Percentiles rank a stretch among this genome's conserved stretches.
These are phyloP conservation scores for Psophocarpus tetragonolobus DNA, from an alignment of 306 rosid genomes.

Conservation along the genomic window DNA sequence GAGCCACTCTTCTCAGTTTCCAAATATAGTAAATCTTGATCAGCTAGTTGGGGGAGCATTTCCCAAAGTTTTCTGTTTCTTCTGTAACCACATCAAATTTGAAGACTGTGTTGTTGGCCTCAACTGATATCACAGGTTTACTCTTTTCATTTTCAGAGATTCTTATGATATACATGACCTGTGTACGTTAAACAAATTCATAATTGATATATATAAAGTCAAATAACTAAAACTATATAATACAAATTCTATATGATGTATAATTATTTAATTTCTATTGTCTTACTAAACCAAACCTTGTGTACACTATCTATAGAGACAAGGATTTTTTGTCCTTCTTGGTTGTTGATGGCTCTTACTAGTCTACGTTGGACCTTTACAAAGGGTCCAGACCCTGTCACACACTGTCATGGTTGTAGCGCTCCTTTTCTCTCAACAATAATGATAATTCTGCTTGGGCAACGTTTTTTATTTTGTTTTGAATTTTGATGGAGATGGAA, in stretches of 20 bases:
- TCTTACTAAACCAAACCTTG: neutral
- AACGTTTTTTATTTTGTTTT: neutral
- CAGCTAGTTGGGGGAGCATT: constrained; percentile 23
- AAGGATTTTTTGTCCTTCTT: neutral
- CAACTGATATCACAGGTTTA: neutral
- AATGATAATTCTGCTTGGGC: neutral
- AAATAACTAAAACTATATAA: neutral
- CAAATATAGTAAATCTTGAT: constrained; percentile 43
- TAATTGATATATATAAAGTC: neutral
- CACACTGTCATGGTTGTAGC: neutral
- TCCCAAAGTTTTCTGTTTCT: constrained; percentile 34
- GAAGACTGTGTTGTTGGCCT: constrained; percentile 30
- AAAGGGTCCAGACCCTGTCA: neutral
- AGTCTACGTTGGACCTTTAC: neutral
- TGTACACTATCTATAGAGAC: neutral
- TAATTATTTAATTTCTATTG: neutral
- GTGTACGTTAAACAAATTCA: neutral
- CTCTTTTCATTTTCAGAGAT: neutral
- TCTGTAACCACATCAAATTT: constrained; percentile 27
- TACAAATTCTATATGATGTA: neutral
- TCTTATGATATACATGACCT: neutral
- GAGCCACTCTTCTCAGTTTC: constrained; percentile 34
- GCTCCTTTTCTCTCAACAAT: neutral
- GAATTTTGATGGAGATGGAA: neutral
- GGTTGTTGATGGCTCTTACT: neutral